Evolutionary conservation across 441 rosid species (phyloP).

Genomic region (Aquilaria agallochum): DNA sequence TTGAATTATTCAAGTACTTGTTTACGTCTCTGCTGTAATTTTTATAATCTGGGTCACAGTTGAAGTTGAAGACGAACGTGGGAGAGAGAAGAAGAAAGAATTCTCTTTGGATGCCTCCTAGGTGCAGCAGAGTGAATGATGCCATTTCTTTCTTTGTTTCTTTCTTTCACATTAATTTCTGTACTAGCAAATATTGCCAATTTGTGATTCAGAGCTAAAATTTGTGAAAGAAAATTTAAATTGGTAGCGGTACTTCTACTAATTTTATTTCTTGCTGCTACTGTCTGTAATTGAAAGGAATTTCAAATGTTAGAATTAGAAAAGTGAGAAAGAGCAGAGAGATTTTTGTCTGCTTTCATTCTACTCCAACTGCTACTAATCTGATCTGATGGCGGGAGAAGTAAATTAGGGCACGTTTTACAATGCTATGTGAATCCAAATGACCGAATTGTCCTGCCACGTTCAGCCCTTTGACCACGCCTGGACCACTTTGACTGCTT

Average conservation of each 20-base stretch:
- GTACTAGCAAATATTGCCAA: not conserved
- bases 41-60: not conserved
- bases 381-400: conserved; percentile 1
- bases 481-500: conserved; percentile 32
- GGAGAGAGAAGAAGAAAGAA: not conserved
- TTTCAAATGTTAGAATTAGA: not conserved
- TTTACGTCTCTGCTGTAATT: not conserved
- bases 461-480: conserved; percentile 17
- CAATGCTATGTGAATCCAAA: conserved; percentile 10
- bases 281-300: not conserved
- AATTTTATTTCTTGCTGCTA: too few species aligned
- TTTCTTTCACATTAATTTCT: not conserved
- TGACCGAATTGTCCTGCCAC: conserved; percentile 23
- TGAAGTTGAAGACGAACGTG: conserved; percentile 2
- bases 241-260: too few species aligned
- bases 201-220: too few species aligned
- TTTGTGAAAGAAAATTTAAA: not conserved
- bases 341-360: conserved; percentile 1
- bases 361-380: not conserved
- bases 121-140: not conserved
- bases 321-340: not conserved
- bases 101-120: not conserved
- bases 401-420: conserved; percentile 17
- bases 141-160: not conserved
- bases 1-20: not conserved